Conservation (phyloP, 345 rosid species). For the Corchorus olitorius region DNA sequence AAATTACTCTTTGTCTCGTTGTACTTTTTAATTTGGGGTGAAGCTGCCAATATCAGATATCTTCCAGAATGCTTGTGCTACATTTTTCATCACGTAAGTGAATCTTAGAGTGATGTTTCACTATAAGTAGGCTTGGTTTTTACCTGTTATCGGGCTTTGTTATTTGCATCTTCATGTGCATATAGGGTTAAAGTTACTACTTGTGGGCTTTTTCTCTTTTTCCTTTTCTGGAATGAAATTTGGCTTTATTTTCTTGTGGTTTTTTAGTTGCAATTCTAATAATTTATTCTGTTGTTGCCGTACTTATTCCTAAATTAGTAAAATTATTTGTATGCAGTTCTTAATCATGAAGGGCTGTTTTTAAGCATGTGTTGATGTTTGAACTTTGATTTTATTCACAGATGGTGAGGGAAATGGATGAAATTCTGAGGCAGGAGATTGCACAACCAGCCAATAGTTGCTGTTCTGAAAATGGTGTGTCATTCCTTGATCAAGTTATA, state of each 20-base stretch:
- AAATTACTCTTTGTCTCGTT: conserved; percentile 73
- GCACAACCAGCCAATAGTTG: conserved; percentile 88
- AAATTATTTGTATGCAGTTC: background rate
- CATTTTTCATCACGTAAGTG: conserved; percentile 92
- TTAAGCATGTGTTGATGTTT: background rate
- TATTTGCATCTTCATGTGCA: conserved; percentile 3
- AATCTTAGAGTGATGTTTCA: background rate
- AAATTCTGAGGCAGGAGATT: conserved; percentile 62
- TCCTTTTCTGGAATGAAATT: background rate
- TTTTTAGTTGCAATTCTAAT: background rate
- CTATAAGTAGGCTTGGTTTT: background rate
- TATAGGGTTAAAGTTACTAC: background rate
- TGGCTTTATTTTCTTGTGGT: background rate
- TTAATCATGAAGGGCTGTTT: background rate
- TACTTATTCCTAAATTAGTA: background rate
- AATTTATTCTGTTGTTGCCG: background rate
- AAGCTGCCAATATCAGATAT: conserved; percentile 82
- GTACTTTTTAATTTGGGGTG: conserved; percentile 95
- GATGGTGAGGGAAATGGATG: conserved; percentile 99
- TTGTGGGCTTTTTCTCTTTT: background rate
- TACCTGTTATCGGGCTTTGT: background rate
- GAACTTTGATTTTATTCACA: conserved; percentile 29
- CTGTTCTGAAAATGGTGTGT: conserved; percentile 53
- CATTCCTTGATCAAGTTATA: conserved; percentile 84
- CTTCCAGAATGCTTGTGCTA: conserved; percentile 96